Evolutionary conservation across 1,284 basidiomycete species (phyloP), one percentile per base, ranked within the genome.

Genomic region (Cutaneotrichosporon spelunceum): DNA sequence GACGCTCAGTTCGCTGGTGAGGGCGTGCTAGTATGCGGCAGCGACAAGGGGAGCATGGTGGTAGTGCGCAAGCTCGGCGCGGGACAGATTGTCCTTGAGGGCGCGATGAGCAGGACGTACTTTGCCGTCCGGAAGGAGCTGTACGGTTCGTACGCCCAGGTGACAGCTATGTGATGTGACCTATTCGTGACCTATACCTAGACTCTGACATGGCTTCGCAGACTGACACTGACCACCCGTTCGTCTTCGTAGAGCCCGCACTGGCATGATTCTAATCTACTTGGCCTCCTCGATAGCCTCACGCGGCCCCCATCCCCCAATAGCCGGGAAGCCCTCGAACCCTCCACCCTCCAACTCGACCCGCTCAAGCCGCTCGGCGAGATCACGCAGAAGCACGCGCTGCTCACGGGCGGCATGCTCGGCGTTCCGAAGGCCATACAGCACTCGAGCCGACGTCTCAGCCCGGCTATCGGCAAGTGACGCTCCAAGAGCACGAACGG

Each of bases 1-100:
- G 87, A 90, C 30, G 91, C 93, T 1, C 93, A 96, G 76, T 87
- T 97, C 62, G 88, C 93, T 19, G 93, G 93, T 23, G 93, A 96
- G 78, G 94, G 94, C 82, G 88, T 95, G 8, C 82, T 98, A n/a
- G 85, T 98, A 21, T 98, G 93, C 73, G 91, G 91, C 21, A 88
- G 88, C 26, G 83, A 82, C 30, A 79, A 85, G n/a, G 86, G 85
- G 54, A 87, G 89, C 60, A 84, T 88, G 3, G 92, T 96, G 1
- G 88, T 91, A 0, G 93, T 98, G 34, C 83, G 88, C 68, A 98
- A 98, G 82, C 84, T 87, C 21, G 90, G 83, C 2, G 84, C 87
- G 69, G 92, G 91, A 1, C 85, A 85, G 70, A 87, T 97, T 14
- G 89, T 93, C 68, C 75, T 97, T 53, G 93, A 96, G 75, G 94